A percentile compares a stretch with the other conserved stretches of the same genome.
phyloP scores from a whole-genome alignment of 495 filamentous ascomycete genomes.

The Neurospora sp. region DNA sequence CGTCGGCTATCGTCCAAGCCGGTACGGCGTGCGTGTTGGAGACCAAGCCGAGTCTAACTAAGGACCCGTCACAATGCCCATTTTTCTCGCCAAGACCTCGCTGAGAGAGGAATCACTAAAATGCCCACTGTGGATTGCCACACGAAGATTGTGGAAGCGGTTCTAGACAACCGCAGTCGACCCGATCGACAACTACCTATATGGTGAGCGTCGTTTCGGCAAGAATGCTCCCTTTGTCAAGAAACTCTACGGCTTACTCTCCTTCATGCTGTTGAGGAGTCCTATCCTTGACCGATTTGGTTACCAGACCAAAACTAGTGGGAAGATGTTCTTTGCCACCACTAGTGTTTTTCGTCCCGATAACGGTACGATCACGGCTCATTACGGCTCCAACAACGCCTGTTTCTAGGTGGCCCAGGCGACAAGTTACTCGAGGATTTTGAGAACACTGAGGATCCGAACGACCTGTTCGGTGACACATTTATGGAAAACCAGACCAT shows the following conservation, averaged over 20 bases:
- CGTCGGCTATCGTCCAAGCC: too few relatives aligned
- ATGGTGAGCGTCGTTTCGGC: not conserved
- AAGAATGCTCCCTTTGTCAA: not conserved
- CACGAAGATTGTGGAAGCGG: not conserved
- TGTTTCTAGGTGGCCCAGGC: too few relatives aligned
- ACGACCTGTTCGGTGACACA: too few relatives aligned
- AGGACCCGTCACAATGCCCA: conserved; percentile 23
- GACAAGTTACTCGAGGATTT: too few relatives aligned
- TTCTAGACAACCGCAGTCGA: not conserved
- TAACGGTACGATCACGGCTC: too few relatives aligned
- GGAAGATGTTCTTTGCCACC: too few relatives aligned
- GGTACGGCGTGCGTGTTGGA: too few relatives aligned
- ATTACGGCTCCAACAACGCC: too few relatives aligned
- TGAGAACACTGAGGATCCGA: too few relatives aligned
- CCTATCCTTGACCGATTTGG: not conserved
- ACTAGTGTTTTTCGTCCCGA: too few relatives aligned
- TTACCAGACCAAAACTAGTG: not conserved
- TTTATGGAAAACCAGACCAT: too few relatives aligned
- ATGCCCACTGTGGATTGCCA: not conserved
- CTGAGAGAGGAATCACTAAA: not conserved
- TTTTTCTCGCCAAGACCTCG: not conserved
- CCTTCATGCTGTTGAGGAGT: not conserved
- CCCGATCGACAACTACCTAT: not conserved
- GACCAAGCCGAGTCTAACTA: conserved; percentile 37
- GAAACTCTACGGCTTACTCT: not conserved